A percentile compares a stretch with the other conserved stretches of the same genome.
phyloP scores from a whole-genome alignment of 768 basidiomycete genomes.

The Macrocybe gigantea region DNA sequence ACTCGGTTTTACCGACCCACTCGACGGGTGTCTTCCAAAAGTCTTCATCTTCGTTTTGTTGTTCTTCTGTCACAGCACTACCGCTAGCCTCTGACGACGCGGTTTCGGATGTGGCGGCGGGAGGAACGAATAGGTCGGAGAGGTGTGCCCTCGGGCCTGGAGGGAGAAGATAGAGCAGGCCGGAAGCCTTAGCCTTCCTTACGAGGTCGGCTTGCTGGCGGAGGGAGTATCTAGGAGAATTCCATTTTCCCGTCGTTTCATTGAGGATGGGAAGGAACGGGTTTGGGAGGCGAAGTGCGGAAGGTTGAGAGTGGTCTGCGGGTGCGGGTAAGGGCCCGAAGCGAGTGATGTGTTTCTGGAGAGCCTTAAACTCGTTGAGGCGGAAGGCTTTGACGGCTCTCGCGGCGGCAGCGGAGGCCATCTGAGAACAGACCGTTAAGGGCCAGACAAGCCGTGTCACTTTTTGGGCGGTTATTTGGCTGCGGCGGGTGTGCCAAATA shows the following conservation, averaged over 20 bases:
- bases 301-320: conserved; percentile 5
- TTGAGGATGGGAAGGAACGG: conserved; percentile 68
- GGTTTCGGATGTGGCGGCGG: conserved; percentile 3
- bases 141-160: conserved; percentile 49
- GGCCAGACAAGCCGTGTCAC: too few relatives aligned
- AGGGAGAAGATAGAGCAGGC: conserved; percentile 56
- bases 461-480: too few relatives aligned
- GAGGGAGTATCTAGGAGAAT: conserved; percentile 63
- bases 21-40: conserved; percentile 27
- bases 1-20: conserved; percentile 41
- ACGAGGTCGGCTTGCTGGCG: conserved; percentile 75
- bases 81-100: conserved; percentile 3
- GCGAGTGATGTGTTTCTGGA: conserved; percentile 26
- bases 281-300: conserved; percentile 38
- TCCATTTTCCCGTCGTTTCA: conserved; percentile 58
- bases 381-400: conserved; percentile 40
- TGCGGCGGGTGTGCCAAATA: too few relatives aligned
- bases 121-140: not conserved
- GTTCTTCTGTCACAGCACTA: conserved; percentile 3
- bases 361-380: conserved; percentile 34
- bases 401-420: conserved; percentile 8
- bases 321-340: conserved; percentile 31
- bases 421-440: too few relatives aligned
- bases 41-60: conserved; percentile 6
- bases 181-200: conserved; percentile 57